Conservation (phyloP, 2,329 filamentous ascomycete species). For the Xylaria sp. region DNA sequence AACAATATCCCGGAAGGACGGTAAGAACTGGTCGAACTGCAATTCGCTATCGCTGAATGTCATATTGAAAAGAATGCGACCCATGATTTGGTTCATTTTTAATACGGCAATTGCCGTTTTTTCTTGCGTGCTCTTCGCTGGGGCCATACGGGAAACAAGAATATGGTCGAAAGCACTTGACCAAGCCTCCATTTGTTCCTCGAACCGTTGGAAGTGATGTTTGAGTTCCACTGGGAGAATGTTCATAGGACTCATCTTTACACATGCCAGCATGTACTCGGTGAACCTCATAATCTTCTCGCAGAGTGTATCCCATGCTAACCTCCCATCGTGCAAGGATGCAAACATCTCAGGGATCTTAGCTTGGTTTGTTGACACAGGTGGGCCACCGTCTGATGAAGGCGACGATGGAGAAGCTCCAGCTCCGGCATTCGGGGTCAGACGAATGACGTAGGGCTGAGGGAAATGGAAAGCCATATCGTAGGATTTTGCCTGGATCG, state of each 20-base stretch:
- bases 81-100: constrained; percentile 67
- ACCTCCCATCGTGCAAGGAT: constrained; percentile 59
- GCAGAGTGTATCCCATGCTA: constrained; percentile 61
- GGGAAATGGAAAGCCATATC: constrained; percentile 73
- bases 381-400: constrained; percentile 50
- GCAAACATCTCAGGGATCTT: constrained; percentile 54
- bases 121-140: constrained; percentile 58
- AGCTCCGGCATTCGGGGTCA: constrained; percentile 46
- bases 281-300: constrained; percentile 64
- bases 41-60: constrained; percentile 64
- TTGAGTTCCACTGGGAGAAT: constrained; percentile 56
- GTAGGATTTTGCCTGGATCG: constrained; percentile 70
- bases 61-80: constrained; percentile 62
- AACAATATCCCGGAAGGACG: constrained; percentile 60
- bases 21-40: constrained; percentile 61
- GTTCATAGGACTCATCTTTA: constrained; percentile 57
- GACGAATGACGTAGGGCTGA: constrained; percentile 63
- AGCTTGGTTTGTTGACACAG: constrained; percentile 46
- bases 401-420: constrained; percentile 48
- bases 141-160: constrained; percentile 54
- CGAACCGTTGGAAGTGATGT: constrained; percentile 55
- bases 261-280: constrained; percentile 57
- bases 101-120: constrained; percentile 65
- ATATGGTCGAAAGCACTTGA: constrained; percentile 61
- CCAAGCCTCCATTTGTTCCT: constrained; percentile 60